Base-by-base conservation (phyloP, 441 rosid species). In the Gossypium schwendimanii region DNA sequence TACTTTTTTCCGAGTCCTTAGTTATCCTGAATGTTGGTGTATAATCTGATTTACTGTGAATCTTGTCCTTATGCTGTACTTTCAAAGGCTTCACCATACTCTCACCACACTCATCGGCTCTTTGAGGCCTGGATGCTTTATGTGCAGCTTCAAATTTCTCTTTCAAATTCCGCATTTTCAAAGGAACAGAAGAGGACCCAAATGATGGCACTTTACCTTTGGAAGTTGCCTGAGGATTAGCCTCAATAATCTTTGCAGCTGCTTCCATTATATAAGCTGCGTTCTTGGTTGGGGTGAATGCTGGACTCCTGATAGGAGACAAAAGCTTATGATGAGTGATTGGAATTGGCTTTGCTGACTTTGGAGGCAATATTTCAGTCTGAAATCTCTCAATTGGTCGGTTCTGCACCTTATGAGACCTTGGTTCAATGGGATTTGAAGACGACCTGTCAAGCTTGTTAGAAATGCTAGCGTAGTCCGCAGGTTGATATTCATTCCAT, bases 281-380 rank as follows among this genome's bases (percentile, higher is more conserved):
- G 75, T 87, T 85, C 74, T 83, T 89, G 23, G 83, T 75, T 4
- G 81, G 86, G 59, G 81, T 69, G 75, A 87, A 85, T 28, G 88
- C 91, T 21, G 90, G 89, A 84, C 74, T 83, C 76, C 81, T 87
- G 64, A 94, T 81, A 15, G 98, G 96, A 67, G 98, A 94, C 60
- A 94, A 75, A 59, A 88, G 85, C 87, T 82, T 94, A 76, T 88
- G 85, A 74, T 89, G 90, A 73, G 91, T 81, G 63, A 80, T 66
- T 28, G 91, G 83, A 70, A 89, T 85, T 23, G 93, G 81, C 74
- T 89, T 92, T 17, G 94, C 91, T 6, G 90, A 87, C 78, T 83
- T 91, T n/a, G 97, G 94, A 26, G 98, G 96, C 74, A 94, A 78
- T 4, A 52, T 78, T 78, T 94, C 97, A 4, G 85, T 84, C 81